phyloP scores from a whole-genome alignment of 2,329 filamentous ascomycete species.

The Scedosporium dehoogii region DNA sequence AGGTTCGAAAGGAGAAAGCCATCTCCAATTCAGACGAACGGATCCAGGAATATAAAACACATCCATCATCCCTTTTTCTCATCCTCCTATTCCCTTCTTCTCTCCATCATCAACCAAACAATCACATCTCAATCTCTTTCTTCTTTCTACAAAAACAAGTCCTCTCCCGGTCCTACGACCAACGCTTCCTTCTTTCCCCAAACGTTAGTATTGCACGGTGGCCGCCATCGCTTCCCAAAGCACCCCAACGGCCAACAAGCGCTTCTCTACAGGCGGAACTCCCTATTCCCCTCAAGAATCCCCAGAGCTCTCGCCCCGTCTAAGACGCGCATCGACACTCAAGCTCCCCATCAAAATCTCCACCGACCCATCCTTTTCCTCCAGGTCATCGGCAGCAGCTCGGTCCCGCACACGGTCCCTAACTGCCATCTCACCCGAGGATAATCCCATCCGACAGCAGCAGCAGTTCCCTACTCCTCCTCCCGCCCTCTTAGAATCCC shows the following conservation, averaged over 20 bases:
- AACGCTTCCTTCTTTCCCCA: background rate
- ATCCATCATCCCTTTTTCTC: background rate
- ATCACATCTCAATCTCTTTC: background rate
- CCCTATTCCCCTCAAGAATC: conserved; percentile 1
- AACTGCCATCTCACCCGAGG: conserved; percentile 3
- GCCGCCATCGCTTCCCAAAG: conserved; percentile 6
- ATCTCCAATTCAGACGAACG: background rate
- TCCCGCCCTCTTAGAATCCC: background rate
- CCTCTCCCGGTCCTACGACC: background rate
- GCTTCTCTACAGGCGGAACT: conserved; percentile 6
- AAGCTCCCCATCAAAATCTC: conserved; percentile 11
- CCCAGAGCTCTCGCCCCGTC: conserved; percentile 5
- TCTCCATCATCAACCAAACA: background rate
- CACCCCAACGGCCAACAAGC: conserved; percentile 5
- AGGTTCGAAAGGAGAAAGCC: background rate
- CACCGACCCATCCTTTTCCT: conserved; percentile 9
- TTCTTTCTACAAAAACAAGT: background rate
- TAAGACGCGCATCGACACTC: conserved; percentile 11
- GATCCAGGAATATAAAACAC: conserved; percentile 4
- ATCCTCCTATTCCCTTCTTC: background rate
- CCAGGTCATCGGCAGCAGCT: background rate
- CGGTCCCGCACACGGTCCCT: conserved; percentile 4
- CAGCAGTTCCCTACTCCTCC: background rate
- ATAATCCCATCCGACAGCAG: background rate
- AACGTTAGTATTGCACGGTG: background rate